Conservation (phyloP, 2,329 filamentous ascomycete genomes). For the Aspergillus sp. region DNA sequence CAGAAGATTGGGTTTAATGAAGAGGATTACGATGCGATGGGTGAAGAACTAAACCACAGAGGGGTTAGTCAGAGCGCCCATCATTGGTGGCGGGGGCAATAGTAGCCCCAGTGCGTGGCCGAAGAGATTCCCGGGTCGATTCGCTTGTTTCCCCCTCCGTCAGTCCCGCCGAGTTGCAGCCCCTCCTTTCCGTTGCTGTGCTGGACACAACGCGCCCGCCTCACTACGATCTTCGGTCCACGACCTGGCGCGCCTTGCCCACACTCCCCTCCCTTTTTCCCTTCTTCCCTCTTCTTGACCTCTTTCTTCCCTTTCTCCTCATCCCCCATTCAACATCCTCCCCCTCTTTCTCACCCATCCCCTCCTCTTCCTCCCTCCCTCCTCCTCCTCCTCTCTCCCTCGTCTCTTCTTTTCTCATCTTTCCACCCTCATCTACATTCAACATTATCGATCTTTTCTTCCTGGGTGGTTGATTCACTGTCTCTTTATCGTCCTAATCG, state of each 20-base stretch:
- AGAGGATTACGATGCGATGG: slow-evolving; percentile 4
- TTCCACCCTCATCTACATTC: slow-evolving; percentile 17
- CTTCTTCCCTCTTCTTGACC: slow-evolving; percentile 16
- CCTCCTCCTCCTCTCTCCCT: slow-evolving; percentile 16
- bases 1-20: neutral
- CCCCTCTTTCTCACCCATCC: slow-evolving; percentile 3
- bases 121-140: slow-evolving; percentile 2
- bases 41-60: slow-evolving; percentile 11
- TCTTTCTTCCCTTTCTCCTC: slow-evolving; percentile 13
- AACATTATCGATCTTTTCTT: slow-evolving; percentile 18
- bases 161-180: slow-evolving; percentile 17
- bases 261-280: slow-evolving; percentile 11
- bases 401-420: slow-evolving; percentile 6
- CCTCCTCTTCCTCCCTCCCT: slow-evolving; percentile 12
- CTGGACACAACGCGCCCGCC: slow-evolving; percentile 19
- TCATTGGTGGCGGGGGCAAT: slow-evolving; percentile 11
- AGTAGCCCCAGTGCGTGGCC: slow-evolving; percentile 16
- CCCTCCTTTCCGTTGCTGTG: slow-evolving; percentile 14
- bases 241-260: slow-evolving; percentile 18
- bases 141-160: slow-evolving; percentile 17
- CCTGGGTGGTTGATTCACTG: neutral
- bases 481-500: slow-evolving; percentile 18
- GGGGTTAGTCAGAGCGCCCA: slow-evolving; percentile 19
- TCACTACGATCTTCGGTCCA: slow-evolving; percentile 23
- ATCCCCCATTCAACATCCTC: slow-evolving; percentile 16